Evolutionary conservation across 1,284 basidiomycete species (phyloP), one percentile per base, ranked within the genome.

Genomic region (Binderoboletus segoi): DNA sequence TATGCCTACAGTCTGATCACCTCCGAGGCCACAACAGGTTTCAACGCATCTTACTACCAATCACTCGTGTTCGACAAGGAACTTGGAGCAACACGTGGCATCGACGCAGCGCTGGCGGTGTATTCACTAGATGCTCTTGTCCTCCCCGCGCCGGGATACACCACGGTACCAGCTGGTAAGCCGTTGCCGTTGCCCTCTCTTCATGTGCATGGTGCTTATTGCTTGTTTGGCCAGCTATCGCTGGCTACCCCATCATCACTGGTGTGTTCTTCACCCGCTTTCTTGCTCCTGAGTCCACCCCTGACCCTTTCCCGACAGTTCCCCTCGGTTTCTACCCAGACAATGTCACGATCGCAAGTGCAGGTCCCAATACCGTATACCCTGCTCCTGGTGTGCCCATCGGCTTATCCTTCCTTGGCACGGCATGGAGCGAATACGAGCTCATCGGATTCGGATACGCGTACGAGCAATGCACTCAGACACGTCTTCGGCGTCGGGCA

Each of bases 381-480:
- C 81, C 82, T 0, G 83, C 81, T 0, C 84, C 84, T 1, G 82
- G 83, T 13, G 75, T 82, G 8, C 86, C 86, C 0, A 82, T 88
- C 47, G 86, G 86, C 0, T 69, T 89, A 3, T 81, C 82, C 0
- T 88, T 88, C 70, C 64, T 87, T 18, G 83, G 85, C 6, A 83
- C 82, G 2, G 84, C 85, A 6, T 88, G 80, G 70, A 82, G 79
- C 53, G 86, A 88, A 57, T 83, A 81, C 55, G 67, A 81, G 30
- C 73, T 89, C 32, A 75, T 89, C 51, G 74, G 79, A 1, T 80
- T 82, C 54, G 86, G 79, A 6, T 86, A 80, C 68, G 85, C 86
- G 1, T 88, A 85, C 63, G 86, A 89, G 63, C 85, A 88, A 63
- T 76, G 77, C 60, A 89, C 86, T 0, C 74, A 81, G 58, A 82